phyloP scores from a whole-genome alignment of 768 basidiomycete genomes.

The Xerocomus brunneocitrinus region DNA sequence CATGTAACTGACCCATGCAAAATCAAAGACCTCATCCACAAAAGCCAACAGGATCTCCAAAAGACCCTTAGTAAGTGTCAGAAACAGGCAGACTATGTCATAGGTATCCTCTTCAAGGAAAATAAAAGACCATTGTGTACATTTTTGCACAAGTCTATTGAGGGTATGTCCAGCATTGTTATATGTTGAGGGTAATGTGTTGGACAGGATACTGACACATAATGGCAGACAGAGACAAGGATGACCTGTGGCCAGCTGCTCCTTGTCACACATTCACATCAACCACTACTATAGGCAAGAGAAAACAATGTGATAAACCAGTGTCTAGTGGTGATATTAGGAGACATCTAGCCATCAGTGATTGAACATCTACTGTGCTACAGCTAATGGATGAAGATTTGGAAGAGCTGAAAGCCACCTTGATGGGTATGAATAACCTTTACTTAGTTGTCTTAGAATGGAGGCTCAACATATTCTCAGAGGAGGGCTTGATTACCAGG shows the following conservation, averaged over 20 bases:
- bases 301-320: too few relatives aligned
- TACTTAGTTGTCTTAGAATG: too few relatives aligned
- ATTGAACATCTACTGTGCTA: too few relatives aligned
- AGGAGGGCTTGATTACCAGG: too few relatives aligned
- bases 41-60: conserved; percentile 84
- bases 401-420: too few relatives aligned
- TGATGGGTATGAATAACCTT: too few relatives aligned
- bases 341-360: too few relatives aligned
- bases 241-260: conserved; percentile 65
- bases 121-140: conserved; percentile 46
- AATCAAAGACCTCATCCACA: conserved; percentile 82
- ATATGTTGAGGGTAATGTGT: background rate
- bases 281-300: too few relatives aligned
- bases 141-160: conserved; percentile 82
- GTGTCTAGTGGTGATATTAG: too few relatives aligned
- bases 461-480: too few relatives aligned
- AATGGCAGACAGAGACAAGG: conserved; percentile 66
- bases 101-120: conserved; percentile 59
- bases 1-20: conserved; percentile 75
- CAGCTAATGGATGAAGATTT: too few relatives aligned
- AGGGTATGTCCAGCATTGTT: conserved; percentile 43
- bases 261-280: conserved; percentile 21
- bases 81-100: conserved; percentile 82
- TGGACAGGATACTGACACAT: background rate
- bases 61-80: conserved; percentile 85